Conservation (phyloP, 192 early-diverging fungal genomes). For the Umbelopsis sp. region DNA sequence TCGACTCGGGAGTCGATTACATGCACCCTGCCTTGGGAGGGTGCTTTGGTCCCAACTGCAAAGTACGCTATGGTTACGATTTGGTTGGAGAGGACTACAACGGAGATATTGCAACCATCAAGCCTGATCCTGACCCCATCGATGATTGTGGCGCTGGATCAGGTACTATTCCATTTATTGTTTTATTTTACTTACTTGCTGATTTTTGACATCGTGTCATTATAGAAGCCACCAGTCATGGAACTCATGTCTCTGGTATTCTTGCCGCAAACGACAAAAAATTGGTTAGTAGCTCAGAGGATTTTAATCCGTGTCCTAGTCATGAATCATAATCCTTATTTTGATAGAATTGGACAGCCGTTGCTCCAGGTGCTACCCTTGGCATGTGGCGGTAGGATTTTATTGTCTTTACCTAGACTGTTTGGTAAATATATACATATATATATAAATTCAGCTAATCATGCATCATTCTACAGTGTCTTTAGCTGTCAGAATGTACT, state of each 20-base stretch:
- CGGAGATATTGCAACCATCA: slow-evolving; percentile 27
- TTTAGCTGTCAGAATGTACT: slow-evolving; percentile 73
- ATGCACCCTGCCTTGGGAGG: slow-evolving; percentile 63
- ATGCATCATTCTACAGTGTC: slow-evolving; percentile 35
- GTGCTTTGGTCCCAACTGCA: slow-evolving; percentile 61
- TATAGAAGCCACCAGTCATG: slow-evolving; percentile 50
- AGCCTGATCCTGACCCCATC: slow-evolving; percentile 47
- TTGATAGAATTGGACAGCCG: slow-evolving; percentile 48
- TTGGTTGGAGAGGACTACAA: slow-evolving; percentile 62
- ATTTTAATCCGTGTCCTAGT: no score
- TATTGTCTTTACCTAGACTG: no score
- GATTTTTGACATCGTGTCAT: not conserved
- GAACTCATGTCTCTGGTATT: slow-evolving; percentile 67
- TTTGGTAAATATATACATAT: no score
- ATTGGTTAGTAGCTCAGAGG: slow-evolving; percentile 21
- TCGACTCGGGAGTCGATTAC: slow-evolving; percentile 67
- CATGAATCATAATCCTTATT: slow-evolving; percentile 14
- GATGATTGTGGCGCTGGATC: slow-evolving; percentile 43
- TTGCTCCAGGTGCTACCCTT: slow-evolving; percentile 70
- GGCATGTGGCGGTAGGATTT: slow-evolving; percentile 66
- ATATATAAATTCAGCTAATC: not conserved
- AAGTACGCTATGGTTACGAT: slow-evolving; percentile 63
- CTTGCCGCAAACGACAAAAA: slow-evolving; percentile 41
- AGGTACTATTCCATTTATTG: slow-evolving; percentile 7
- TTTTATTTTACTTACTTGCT: not conserved